phyloP scores from a whole-genome alignment of 2,329 filamentous ascomycete species.

The Diplodia intermedia region DNA sequence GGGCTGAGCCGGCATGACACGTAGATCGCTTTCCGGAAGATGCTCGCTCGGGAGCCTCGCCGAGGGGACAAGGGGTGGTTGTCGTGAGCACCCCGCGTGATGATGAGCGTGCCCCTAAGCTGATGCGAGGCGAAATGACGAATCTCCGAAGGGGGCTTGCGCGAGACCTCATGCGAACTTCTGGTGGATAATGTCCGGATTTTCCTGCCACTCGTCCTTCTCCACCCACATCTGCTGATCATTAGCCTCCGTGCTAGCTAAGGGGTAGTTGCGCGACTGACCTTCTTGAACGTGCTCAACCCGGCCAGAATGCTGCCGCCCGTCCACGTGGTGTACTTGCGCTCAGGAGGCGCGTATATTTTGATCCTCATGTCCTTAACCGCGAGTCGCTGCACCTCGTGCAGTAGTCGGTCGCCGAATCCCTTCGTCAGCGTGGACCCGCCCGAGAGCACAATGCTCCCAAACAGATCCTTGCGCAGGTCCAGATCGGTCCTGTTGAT shows the following conservation, averaged over 20 bases:
- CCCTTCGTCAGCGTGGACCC: constrained; percentile 96
- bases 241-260: constrained; percentile 39
- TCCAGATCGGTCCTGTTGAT: constrained; percentile 96
- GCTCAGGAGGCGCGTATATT: constrained; percentile 96
- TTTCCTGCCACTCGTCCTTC: constrained; percentile 99
- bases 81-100: constrained; percentile 18
- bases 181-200: constrained; percentile 97
- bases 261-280: constrained; percentile 49
- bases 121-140: constrained; percentile 23
- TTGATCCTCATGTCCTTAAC: constrained; percentile 99
- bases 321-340: constrained; percentile 99
- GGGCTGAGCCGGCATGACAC: constrained; percentile 30
- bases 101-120: constrained; percentile 2
- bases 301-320: constrained; percentile 96
- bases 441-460: constrained; percentile 96
- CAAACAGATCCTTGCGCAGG: constrained; percentile 89
- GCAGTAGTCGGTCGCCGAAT: constrained; percentile 89
- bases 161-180: constrained; percentile 76
- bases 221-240: constrained; percentile 93
- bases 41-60: constrained; percentile 13
- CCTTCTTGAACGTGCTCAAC: constrained; percentile 97
- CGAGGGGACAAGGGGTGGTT: constrained; percentile 2
- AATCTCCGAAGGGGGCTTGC: constrained; percentile 19
- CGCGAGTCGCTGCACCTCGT: constrained; percentile 89
- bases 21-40: constrained; percentile 19